Percentiles rank a stretch among this genome's conserved stretches.
These are phyloP conservation scores for Pisolithus thermaeus DNA, from an alignment of 1,284 basidiomycete genomes.

Conservation along the genomic window DNA sequence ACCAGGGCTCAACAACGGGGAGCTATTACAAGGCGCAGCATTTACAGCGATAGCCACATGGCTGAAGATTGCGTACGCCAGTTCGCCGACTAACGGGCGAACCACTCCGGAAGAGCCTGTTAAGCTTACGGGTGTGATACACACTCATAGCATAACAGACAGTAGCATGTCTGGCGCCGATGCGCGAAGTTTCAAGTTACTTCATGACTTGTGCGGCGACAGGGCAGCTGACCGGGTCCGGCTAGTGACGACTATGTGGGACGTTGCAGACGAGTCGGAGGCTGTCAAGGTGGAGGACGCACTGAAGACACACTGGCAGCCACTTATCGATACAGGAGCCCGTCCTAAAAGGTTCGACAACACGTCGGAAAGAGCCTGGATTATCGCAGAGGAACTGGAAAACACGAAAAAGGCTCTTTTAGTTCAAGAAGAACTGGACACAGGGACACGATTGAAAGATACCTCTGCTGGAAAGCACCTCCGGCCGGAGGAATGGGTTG, in stretches of 20 bases:
- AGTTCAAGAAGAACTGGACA: background rate
- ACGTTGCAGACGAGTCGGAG: background rate
- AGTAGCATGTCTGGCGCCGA: background rate
- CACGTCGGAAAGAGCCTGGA: background rate
- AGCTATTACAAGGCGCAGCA: background rate
- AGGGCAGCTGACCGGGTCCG: background rate
- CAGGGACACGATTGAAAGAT: background rate
- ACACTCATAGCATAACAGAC: background rate
- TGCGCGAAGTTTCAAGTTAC: background rate
- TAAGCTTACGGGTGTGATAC: background rate
- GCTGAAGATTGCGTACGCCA: background rate
- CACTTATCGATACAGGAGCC: background rate
- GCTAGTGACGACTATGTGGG: background rate
- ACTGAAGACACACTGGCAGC: background rate
- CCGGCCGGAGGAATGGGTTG: too few relatives aligned
- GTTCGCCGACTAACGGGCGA: background rate
- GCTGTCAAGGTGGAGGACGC: background rate
- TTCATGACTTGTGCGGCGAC: background rate
- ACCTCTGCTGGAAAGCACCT: background rate
- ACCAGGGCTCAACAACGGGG: background rate
- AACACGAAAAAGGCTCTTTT: background rate
- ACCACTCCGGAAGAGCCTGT: too few relatives aligned
- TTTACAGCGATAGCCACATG: background rate
- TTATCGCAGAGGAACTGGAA: background rate
- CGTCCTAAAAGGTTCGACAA: background rate